A percentile compares a stretch with the other conserved stretches of the same genome.
These are phyloP conservation scores for Salinomyces thailandicus DNA, from an alignment of 2,329 filamentous ascomycete genomes.

Conservation along the genomic window DNA sequence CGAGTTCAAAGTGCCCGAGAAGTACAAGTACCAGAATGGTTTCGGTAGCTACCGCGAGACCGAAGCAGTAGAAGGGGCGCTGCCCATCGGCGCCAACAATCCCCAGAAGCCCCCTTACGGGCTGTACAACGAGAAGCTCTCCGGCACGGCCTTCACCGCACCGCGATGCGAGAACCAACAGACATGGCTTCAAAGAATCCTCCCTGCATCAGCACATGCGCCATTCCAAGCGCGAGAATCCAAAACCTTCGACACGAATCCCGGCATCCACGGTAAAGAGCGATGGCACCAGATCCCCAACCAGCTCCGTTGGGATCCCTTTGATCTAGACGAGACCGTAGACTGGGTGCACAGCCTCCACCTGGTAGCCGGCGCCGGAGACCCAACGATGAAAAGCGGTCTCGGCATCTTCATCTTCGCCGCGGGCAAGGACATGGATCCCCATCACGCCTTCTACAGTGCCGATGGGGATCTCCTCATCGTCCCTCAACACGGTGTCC, in stretches of 20 bases:
- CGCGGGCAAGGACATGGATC: slow-evolving; percentile 65
- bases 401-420: slow-evolving; percentile 73
- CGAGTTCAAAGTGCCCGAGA: slow-evolving; percentile 51
- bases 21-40: slow-evolving; percentile 68
- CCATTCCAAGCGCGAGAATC: slow-evolving; percentile 43
- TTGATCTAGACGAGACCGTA: slow-evolving; percentile 58
- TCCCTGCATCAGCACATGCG: slow-evolving; percentile 48
- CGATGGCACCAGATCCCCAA: slow-evolving; percentile 67
- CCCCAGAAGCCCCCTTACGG: slow-evolving; percentile 70
- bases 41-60: slow-evolving; percentile 71
- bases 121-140: slow-evolving; percentile 65
- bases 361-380: slow-evolving; percentile 67
- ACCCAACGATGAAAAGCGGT: slow-evolving; percentile 67
- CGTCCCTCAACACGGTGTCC: slow-evolving; percentile 52
- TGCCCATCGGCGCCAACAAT: slow-evolving; percentile 68
- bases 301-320: slow-evolving; percentile 70
- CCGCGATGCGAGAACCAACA: slow-evolving; percentile 48
- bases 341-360: slow-evolving; percentile 61
- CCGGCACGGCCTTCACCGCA: slow-evolving; percentile 50
- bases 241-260: slow-evolving; percentile 40
- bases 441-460: slow-evolving; percentile 70
- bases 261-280: slow-evolving; percentile 39
- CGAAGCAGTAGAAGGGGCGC: slow-evolving; percentile 63
- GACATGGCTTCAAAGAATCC: slow-evolving; percentile 48
- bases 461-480: slow-evolving; percentile 62